phyloP scores from a whole-genome alignment of 1,284 basidiomycete genomes.

The Flammula alnicola region DNA sequence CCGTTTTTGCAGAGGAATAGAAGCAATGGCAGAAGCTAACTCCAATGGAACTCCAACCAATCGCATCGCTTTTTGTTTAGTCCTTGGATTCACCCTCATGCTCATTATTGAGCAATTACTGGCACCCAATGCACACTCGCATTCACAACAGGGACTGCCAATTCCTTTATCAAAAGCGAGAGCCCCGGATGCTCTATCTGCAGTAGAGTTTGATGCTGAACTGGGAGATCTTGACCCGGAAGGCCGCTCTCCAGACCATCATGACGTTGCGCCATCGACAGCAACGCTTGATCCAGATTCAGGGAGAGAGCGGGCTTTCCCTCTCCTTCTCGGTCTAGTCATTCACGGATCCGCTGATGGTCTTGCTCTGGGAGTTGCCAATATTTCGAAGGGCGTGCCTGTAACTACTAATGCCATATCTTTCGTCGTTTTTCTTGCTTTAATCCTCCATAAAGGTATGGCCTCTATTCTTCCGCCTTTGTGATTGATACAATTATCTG shows the following conservation, averaged over 20 bases:
- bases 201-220: conserved; percentile 65
- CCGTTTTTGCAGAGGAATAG: conserved; percentile 57
- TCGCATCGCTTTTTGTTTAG: conserved; percentile 73
- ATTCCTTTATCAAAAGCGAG: conserved; percentile 15
- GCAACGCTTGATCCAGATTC: conserved; percentile 13
- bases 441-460: conserved; percentile 87
- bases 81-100: conserved; percentile 87
- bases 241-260: conserved; percentile 31
- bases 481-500: background rate
- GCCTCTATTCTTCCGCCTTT: conserved; percentile 3
- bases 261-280: conserved; percentile 24
- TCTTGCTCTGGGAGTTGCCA: conserved; percentile 84
- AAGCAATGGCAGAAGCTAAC: conserved; percentile 50
- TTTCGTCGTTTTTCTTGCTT: conserved; percentile 84
- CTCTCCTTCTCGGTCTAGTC: conserved; percentile 83
- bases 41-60: conserved; percentile 43
- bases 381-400: conserved; percentile 42
- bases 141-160: conserved; percentile 21
- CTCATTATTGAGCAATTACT: conserved; percentile 72
- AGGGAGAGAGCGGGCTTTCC: conserved; percentile 50
- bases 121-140: conserved; percentile 50
- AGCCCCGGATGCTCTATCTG: conserved; percentile 22
- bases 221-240: conserved; percentile 50
- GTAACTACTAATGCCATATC: conserved; percentile 55
- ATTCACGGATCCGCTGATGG: conserved; percentile 91